These are phyloP conservation scores for Candida insectorum DNA, from an alignment of 805 yeast species.

Conservation along the genomic window DNA sequence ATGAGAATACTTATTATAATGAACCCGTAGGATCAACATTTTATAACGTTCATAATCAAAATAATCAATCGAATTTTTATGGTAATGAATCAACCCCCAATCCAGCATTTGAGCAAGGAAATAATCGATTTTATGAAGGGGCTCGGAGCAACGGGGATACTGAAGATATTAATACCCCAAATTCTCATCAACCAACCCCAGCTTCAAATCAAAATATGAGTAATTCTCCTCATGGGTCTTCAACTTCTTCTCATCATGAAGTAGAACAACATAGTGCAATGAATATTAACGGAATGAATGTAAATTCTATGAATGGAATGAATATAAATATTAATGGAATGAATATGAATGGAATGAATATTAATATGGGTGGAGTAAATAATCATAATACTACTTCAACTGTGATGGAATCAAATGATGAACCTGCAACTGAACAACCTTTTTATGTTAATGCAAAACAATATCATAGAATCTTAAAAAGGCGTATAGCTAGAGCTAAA, in stretches of 20 bases:
- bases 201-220: not conserved
- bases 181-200: not conserved
- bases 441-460: conserved; percentile 98
- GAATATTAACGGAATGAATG: conserved; percentile 1
- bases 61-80: conserved; percentile 1
- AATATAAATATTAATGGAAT: conserved; percentile 7
- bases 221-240: conserved; percentile 7
- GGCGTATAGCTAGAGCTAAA: conserved; percentile 91
- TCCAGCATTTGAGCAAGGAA: not conserved
- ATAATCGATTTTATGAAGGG: no score
- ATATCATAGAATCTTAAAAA: conserved; percentile 87
- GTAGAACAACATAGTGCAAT: conserved; percentile 1
- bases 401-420: conserved; percentile 5
- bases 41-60: conserved; percentile 3
- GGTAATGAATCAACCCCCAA: not conserved
- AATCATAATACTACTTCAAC: not conserved
- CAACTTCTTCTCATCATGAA: conserved; percentile 3
- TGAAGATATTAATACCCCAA: not conserved
- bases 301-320: no score
- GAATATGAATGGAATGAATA: conserved; percentile 6
- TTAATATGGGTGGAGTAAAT: no score
- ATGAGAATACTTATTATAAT: conserved; percentile 24
- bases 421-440: conserved; percentile 64
- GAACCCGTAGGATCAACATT: conserved; percentile 11
- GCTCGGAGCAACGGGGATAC: not conserved